Evolutionary conservation across 306 rosid genomes (phyloP).

Genomic region (Citrullus mucosospermus): DNA sequence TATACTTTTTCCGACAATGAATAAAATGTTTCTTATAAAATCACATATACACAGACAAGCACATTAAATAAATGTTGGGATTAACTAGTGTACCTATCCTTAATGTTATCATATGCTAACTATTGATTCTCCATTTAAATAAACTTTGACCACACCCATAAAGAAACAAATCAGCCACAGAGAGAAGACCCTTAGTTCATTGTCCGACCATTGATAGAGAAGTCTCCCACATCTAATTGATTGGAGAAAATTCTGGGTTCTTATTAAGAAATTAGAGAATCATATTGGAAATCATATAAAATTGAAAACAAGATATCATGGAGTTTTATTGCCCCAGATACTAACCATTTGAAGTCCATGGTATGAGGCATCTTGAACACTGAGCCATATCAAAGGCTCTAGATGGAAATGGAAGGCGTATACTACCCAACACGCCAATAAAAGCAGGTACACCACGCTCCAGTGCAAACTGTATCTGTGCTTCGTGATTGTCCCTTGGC

Average conservation of each 20-base stretch:
- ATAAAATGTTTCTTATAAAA: too few species aligned
- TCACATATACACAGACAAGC: too few species aligned
- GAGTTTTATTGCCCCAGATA: conserved; percentile 9
- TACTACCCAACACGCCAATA: conserved; percentile 85
- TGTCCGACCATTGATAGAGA: neutral
- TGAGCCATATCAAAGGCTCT: conserved; percentile 97
- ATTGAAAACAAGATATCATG: conserved; percentile 3
- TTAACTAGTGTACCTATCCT: neutral
- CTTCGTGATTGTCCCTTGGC: conserved; percentile 96
- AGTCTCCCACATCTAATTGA: neutral
- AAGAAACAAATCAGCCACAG: neutral
- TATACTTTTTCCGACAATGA: neutral
- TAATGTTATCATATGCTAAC: neutral
- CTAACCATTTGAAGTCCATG: conserved; percentile 84
- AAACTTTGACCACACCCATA: neutral
- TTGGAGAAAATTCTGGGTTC: neutral
- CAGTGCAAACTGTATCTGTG: conserved; percentile 95
- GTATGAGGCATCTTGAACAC: conserved; percentile 92
- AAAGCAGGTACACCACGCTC: conserved; percentile 95
- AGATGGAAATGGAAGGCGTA: conserved; percentile 82
- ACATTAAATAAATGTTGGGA: neutral
- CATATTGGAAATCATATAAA: conserved; percentile 7
- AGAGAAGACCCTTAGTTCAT: neutral
- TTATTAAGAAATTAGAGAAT: neutral
- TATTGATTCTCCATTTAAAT: neutral